phyloP scores from a whole-genome alignment of 2,329 filamentous ascomycete species.

The Exophiala oligosperma region DNA sequence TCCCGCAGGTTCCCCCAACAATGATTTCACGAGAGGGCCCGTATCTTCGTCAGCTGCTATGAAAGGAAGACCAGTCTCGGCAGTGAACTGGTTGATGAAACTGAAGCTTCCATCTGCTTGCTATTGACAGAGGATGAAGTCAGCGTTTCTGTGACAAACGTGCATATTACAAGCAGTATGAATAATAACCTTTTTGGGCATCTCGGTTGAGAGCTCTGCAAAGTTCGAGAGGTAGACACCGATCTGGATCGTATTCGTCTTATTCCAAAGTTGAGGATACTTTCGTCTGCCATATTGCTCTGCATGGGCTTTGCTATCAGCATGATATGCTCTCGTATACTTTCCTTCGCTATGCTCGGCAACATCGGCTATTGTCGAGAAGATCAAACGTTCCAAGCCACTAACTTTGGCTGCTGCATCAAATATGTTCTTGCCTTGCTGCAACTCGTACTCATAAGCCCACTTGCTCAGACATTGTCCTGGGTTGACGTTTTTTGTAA shows the following conservation, averaged over 20 bases:
- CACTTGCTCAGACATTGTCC: conserved; percentile 34
- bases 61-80: conserved; percentile 32
- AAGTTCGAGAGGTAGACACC: not conserved
- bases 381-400: not conserved
- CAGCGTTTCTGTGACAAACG: too few species aligned
- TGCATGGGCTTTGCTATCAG: not conserved
- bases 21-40: conserved; percentile 45
- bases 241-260: not conserved
- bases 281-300: not conserved
- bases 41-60: conserved; percentile 41
- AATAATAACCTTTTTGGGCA: not conserved
- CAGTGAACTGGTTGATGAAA: not conserved
- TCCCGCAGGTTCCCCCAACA: conserved; percentile 42
- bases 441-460: conserved; percentile 52
- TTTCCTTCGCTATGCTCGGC: not conserved
- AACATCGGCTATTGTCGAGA: not conserved
- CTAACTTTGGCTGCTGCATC: conserved; percentile 44
- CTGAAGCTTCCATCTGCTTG: not conserved
- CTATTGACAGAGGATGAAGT: not conserved
- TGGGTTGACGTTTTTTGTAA: conserved; percentile 25
- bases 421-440: conserved; percentile 56
- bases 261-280: not conserved
- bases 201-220: not conserved
- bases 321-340: not conserved
- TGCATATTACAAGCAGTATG: not conserved